Base-by-base conservation (phyloP, 352 stramenopile species). In the Globisporangium mamillatum region DNA sequence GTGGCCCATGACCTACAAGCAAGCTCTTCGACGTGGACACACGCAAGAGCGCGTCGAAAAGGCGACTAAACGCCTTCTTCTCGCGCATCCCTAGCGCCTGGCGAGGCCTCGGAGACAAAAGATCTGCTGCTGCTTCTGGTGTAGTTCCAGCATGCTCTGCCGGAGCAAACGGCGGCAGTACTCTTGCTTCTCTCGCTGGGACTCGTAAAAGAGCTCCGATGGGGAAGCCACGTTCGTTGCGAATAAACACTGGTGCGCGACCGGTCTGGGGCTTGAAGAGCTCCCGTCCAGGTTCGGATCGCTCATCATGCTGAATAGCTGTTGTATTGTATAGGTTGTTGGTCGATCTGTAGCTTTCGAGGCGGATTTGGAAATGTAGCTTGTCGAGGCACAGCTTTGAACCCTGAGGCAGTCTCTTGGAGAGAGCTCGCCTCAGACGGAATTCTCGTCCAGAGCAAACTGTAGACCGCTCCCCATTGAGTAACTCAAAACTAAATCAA, bases 161-260 rank as follows among this genome's bases (percentile, higher is more conserved):
- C 87, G 76, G 7, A 73, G 74, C 52, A 89, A 67, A 3, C 67
- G 72, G 0, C 80, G 78, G n/a, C 88, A 76, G 25, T 90, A 86
- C 54, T 88, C 79, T 14, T 80, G 77, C 57, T 91, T 78, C 29
- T 94, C 84, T n/a, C 70, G 77, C 46, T 90, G 84, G 24, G 79
- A 75, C 60, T 84, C 76, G 68, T 91, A 77, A 38, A 94, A 74
- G 64, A 91, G 93, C 10, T 91, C 86, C 86, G 60, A 94, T 94
- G 12, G 84, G 84, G 0, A 94, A 66, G 0, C 76, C 76, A 24
- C 82, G 77, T 54, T 91, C 86, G 53, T 94, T 93, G 60, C 86
- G 81, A 55, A 77, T 80, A 60, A 94, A 93, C 1, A 78, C 77
- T 0, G 86, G 86, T 1, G 70, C 77, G 44, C 84, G 80, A 4